Base-by-base conservation (phyloP, 441 rosid species). In the Melastoma candidum region DNA sequence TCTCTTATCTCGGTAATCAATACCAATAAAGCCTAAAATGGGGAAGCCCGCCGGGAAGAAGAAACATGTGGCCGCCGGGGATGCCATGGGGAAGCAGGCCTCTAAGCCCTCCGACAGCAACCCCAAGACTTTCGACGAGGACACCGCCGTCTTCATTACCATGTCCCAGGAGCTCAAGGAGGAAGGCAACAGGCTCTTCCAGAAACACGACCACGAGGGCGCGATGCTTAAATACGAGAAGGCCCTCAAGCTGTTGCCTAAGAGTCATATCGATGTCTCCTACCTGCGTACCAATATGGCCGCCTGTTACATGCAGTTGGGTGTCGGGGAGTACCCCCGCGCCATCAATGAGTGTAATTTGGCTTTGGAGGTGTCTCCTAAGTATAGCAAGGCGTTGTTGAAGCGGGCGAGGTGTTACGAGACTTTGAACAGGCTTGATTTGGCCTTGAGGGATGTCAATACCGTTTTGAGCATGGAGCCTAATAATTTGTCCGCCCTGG, bases 151-250 rank as follows among this genome's bases (percentile, higher is more conserved):
- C 46, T 92, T 92, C 75, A 85, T 88, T 26, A 76, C 65, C 77
- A 72, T 87, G 85, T 83, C 98, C 7, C 77, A 82, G 56, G 98
- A 92, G 73, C 86, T 87, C 57, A 92, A 87, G 63, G 98, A 92
- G 59, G 98, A 92, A 87, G 98, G 98, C 14, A 92, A 77, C 72
- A 79, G 68, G 63, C 78, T 85, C 3, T 79, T 69, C 54, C 95
- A 85, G 60, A 92, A 80, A 67, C 83, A 82, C 41, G 96, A 92
- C 70, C 78, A 82, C 58, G 96, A 92, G 78, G 98, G 98, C 12
- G 98, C 98, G 54, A 75, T 92, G 85, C 58, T 85, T 45, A 83
- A 87, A 61, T 92, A 66, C 49, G 95, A 92, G 59, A 92, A 92
- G 64, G 96, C 96, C 57, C 76, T 92, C 54, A 92, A 87, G 67